Evolutionary conservation across 768 basidiomycete genomes (phyloP), one percentile per base, ranked within the genome.

Genomic region (Hygrophorus pudorinus): DNA sequence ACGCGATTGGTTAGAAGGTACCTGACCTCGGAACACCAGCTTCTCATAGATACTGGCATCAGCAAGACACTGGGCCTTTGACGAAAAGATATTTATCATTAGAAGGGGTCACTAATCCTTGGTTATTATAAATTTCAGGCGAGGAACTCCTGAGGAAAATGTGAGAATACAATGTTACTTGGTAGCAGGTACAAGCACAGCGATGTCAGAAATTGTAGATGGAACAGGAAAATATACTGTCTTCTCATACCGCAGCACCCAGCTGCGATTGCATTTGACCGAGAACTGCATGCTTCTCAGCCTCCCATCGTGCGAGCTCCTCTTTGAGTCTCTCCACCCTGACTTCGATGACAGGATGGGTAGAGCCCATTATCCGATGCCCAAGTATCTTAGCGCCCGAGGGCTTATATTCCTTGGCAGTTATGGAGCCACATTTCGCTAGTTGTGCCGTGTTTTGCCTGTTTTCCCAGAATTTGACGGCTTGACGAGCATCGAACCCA

Each of bases 401-500:
- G 54, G 46, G 40, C 45, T 57, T 20, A 44, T 49, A 21, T 42
- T 55, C 50, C 36, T 53, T 51, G 27, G 51, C 48, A 17, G 39
- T 18, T 18, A 28, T 42, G 16, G 65, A 66, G 21, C 64, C 54
- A 60, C 77, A 79, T 47, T 81, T 76, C 7, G 65, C 61, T 27
- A 60, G 55, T 33, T 45, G 41, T 12, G 31, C 12, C 24, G 61
- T 52, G 17, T 67, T 64, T 17, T 67, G 60, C 37, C 79, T 70
- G 33, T 65, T 61, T 56, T 89, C 79, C 88, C 93, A 97, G 59
- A 96, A 94, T 11, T 64, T 67, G 35, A 92, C 71, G 5, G 94
- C 87, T 37, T 70, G 67, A 29, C 82, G 76, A 2, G 93, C 86
- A 63, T 96, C 89, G 56, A 85, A 97, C 4, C 91, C 89, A 0